Evolutionary conservation across 2,329 filamentous ascomycete genomes (phyloP).

Genomic region (Diaporthe vaccinii): DNA sequence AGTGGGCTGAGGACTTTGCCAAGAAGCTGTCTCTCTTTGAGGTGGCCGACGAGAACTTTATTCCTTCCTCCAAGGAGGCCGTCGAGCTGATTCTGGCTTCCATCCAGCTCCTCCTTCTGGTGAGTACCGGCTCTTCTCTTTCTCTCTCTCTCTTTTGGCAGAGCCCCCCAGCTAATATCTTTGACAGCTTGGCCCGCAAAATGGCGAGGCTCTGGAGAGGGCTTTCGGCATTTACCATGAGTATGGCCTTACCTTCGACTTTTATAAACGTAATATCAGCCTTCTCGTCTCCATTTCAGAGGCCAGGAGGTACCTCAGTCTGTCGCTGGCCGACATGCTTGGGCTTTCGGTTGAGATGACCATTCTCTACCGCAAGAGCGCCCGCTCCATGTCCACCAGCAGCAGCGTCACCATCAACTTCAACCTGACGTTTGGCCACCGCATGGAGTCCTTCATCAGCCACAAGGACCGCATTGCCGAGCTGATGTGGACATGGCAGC

Average conservation of each 20-base stretch:
- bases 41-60: conserved; percentile 40
- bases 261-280: conserved; percentile 41
- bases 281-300: conserved; percentile 41
- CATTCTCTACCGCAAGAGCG: conserved; percentile 40
- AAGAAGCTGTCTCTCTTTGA: conserved; percentile 42
- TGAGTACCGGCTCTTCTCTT: background rate
- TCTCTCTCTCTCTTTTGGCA: background rate
- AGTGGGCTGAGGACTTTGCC: conserved; percentile 41
- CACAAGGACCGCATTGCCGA: conserved; percentile 42
- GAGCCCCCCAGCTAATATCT: conserved; percentile 21
- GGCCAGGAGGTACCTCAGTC: conserved; percentile 41
- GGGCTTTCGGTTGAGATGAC: conserved; percentile 40
- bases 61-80: conserved; percentile 42
- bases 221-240: conserved; percentile 41
- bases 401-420: conserved; percentile 41
- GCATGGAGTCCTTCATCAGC: conserved; percentile 41
- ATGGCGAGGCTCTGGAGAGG: conserved; percentile 41
- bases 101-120: conserved; percentile 40
- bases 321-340: conserved; percentile 43
- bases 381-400: conserved; percentile 38
- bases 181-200: conserved; percentile 39
- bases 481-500: conserved; percentile 42
- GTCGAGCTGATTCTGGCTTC: conserved; percentile 41
- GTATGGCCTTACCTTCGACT: conserved; percentile 40
- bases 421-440: conserved; percentile 41